phyloP scores from a whole-genome alignment of 495 filamentous ascomycete genomes.

The Podospora pseudopauciseta region DNA sequence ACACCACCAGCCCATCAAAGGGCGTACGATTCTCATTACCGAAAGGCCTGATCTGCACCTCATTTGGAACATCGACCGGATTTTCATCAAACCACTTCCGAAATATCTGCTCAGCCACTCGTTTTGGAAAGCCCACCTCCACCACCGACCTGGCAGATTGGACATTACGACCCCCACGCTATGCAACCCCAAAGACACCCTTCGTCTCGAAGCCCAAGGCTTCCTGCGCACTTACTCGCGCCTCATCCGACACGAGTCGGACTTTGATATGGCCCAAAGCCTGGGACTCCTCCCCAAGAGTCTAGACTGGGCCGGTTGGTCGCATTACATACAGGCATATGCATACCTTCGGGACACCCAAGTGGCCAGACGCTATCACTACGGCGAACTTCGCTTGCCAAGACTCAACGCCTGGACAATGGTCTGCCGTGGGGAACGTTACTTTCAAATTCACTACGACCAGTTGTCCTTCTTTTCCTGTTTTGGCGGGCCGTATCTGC shows the following conservation, averaged over 20 bases:
- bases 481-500: neutral
- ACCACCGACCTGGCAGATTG: neutral
- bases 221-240: neutral
- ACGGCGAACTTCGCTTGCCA: neutral
- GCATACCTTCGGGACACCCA: neutral
- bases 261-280: neutral
- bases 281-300: neutral
- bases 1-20: conserved; percentile 1
- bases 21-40: conserved; percentile 23
- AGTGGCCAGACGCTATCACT: neutral
- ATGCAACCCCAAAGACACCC: neutral
- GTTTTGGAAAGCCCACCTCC: conserved; percentile 31
- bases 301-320: neutral
- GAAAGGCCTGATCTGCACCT: conserved; percentile 38
- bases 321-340: neutral
- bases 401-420: neutral
- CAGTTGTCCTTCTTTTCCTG: neutral
- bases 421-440: neutral
- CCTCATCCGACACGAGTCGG: neutral
- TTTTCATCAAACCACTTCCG: conserved; percentile 42
- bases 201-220: neutral
- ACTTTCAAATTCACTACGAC: neutral
- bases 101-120: conserved; percentile 33
- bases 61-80: conserved; percentile 33
- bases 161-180: neutral